Base-by-base conservation (phyloP, 2,329 filamentous ascomycete species). In the Ceratocystis destructans region DNA sequence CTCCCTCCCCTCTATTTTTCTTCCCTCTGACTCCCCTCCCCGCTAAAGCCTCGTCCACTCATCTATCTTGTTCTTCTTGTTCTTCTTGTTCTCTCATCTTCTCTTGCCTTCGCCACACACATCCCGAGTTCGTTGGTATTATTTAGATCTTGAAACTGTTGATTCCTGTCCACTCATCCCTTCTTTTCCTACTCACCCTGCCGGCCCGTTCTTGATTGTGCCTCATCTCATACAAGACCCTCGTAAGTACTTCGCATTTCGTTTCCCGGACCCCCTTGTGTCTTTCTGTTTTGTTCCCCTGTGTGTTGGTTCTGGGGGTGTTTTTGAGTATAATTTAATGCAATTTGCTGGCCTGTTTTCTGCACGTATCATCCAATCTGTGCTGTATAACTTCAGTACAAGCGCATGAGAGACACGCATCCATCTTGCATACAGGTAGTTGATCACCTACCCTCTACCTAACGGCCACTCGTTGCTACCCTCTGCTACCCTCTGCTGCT, bases 381-480 rank as follows among this genome's bases (percentile, higher is more conserved):
- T 31, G 37, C 37, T 41, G 37, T 59, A 31, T 31, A 59, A 20
- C 28, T 59, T 7, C 31, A 59, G 17, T 41, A 15, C 48, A 25
- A 7, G n/a, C n/a, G 7, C 25, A 20, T 25, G 61, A 46, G 45
- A 62, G 61, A 46, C 61, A 62, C 61, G 48, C 48, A 53, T 53
- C 25, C 25, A 15, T 22, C 48, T 17, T 53, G 48, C 20, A 59
- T 59, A n/a, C 55, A 59, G 55, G 5, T 31, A 59, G 55, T 20
- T 31, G n/a, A n/a, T 48, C 46, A 48, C n/a, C n/a, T n/a, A 6
- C 12, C 48, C 4, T 22, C 48, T 20, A 50, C 48, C 33, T 5
- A 12, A 41, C 37, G 12, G 37, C 37, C 4, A 4, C 3, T 41
- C 37, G 37, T 41, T 41, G 37, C 12, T 15, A 41, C 37, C 33